Percentiles rank a stretch among this genome's conserved stretches.
Evolutionary conservation across 768 basidiomycete genomes (phyloP).

Genomic region (Russula emetica): DNA sequence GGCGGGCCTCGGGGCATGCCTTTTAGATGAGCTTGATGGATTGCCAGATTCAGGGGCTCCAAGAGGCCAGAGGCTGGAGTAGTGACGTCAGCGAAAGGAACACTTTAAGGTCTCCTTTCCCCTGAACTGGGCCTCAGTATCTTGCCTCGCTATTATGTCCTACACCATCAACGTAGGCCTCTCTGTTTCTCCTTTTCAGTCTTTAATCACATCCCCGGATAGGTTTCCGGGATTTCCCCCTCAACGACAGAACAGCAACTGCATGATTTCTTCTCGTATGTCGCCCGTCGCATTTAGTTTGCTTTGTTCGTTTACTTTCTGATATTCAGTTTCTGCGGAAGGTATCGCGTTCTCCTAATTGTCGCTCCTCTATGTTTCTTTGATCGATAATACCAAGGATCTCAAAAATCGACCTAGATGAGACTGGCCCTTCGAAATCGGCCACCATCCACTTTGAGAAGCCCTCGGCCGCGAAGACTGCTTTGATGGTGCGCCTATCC

Average conservation of each 20-base stretch:
- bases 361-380: neutral
- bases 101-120: neutral
- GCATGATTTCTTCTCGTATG: slow-evolving; percentile 77
- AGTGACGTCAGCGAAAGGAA: slow-evolving; percentile 7
- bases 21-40: too few species aligned
- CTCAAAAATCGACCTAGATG: slow-evolving; percentile 54
- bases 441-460: slow-evolving; percentile 87
- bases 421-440: slow-evolving; percentile 38
- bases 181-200: too few species aligned
- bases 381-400: slow-evolving; percentile 47
- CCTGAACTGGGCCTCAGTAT: neutral
- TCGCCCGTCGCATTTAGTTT: slow-evolving; percentile 18
- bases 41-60: too few species aligned
- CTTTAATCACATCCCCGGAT: neutral
- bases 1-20: too few species aligned
- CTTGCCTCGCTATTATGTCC: slow-evolving; percentile 4
- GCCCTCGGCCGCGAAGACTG: slow-evolving; percentile 76
- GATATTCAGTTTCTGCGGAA: slow-evolving; percentile 86
- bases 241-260: slow-evolving; percentile 64
- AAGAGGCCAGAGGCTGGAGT: too few species aligned
- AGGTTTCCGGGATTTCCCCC: slow-evolving; percentile 72
- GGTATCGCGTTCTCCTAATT: slow-evolving; percentile 41
- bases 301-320: neutral
- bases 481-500: slow-evolving; percentile 56
- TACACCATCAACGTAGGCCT: slow-evolving; percentile 20